Evolutionary conservation across 2,329 filamentous ascomycete genomes (phyloP), one percentile per base, ranked within the genome.

Genomic region (Hymenoscyphus albidus): DNA sequence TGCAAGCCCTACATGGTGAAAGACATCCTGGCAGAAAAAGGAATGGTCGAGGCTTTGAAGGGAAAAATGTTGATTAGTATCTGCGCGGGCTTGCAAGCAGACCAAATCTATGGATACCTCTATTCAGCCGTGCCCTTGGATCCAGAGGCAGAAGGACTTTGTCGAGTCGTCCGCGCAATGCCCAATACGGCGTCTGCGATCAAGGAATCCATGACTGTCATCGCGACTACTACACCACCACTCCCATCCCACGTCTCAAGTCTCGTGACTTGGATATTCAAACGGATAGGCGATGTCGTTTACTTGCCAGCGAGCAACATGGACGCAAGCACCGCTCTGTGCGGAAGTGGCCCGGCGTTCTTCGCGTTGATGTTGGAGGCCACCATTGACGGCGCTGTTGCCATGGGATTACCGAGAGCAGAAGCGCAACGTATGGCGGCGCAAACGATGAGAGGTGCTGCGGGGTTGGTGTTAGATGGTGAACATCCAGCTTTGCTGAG

Each of bases 31-130:
- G 80, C 81, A 62, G 85, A 84, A 65, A 78, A 85, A 2, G 90
- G 89, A 58, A 90, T 96, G 80, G 80, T 81, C 60, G 83, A 88
- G 67, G 92, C 91, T 0, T 82, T 96, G 14, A 80, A 85, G 65
- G 91, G 90, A 55, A 96, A 96, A 77, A 82, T 96, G 5, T 81
- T 96, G 48, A 89, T 96, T 75, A 91, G 86, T 72, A 92, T 96
- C 70, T 86, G 90, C 66, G 91, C 91, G 4, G 93, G 93, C 64
- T 85, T 95, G 27, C 87, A 88, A 1, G 85, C 86, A 16, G 77
- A 84, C 59, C 86, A 93, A 72, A 86, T 96, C 68, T 84, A 88
- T 72, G 78, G 79, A 16, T 83, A 85, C 39, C 77, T 94, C 13
- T 87, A 90, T 72, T 82, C 83, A 32, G 78, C 80, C 10, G 77